Evolutionary conservation across 257 asterid species (phyloP), one percentile per base, ranked within the genome.

Genomic region (Misopates orontium): DNA sequence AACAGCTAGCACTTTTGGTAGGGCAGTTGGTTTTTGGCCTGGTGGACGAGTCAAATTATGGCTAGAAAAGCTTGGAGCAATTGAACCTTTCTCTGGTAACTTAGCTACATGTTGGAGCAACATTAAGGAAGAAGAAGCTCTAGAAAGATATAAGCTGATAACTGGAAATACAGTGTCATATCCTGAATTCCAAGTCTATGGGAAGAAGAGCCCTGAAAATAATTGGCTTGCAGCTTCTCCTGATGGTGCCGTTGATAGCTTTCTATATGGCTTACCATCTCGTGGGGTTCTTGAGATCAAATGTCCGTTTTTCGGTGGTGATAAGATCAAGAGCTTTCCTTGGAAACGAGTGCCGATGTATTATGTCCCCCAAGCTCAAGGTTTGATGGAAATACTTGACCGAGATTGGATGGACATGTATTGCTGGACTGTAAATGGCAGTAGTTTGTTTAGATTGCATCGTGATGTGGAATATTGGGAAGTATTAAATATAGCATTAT

Each of bases 161-260:
- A 87, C 95, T 20, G 87, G 84, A 60, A 77, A 85, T 71, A 15
- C 71, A 21, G 73, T 85, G 31, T 62, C 72, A 15, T 73, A 73
- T 70, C 87, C 92, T 52, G 69, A 78, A 41, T 89, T 89, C 74
- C 86, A 82, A 81, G 87, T 80, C 53, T 74, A 83, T 59, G 74
- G 73, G 60, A 57, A 73, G 47, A 69, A 21, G 10, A 69, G 77
- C 60, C 79, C 68, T 11, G 74, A 75, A 32, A 82, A 83, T 66
- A 76, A 63, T 62, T 92, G 89, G 90, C 89, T 92, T 54, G 98
- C 83, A 49, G 98, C 97, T 72, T 92, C 98, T 31, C 85, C 98
- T 0, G 98, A 92, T 66, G 97, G 97, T 44, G 54, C 75, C 59
- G 54, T 85, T 58, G 82, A 85, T 50, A 75, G 74, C 68, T 55